phyloP scores from a whole-genome alignment of 768 basidiomycete species.

The Tephrocybe sp. region DNA sequence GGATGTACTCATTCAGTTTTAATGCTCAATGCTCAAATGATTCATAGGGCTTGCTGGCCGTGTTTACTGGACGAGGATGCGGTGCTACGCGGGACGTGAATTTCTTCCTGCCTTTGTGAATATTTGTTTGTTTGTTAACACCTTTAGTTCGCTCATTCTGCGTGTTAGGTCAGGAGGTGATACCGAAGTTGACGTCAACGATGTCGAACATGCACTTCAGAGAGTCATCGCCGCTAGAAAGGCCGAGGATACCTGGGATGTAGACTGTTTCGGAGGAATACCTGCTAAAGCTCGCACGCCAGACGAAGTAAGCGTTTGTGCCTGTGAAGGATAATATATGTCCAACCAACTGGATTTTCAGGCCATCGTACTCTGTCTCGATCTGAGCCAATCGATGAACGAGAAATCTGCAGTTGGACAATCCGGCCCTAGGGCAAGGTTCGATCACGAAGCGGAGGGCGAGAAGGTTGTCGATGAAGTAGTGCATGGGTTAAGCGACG shows the following conservation, averaged over 20 bases:
- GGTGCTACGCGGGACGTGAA: slow-evolving; percentile 25
- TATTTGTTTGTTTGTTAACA: neutral
- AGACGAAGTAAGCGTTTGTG: slow-evolving; percentile 20
- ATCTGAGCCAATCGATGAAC: slow-evolving; percentile 27
- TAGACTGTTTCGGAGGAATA: slow-evolving; percentile 24
- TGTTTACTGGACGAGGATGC: slow-evolving; percentile 28
- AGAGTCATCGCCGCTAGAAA: slow-evolving; percentile 19
- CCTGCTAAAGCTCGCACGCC: slow-evolving; percentile 21
- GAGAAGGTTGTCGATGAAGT: slow-evolving; percentile 1
- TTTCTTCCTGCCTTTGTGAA: slow-evolving; percentile 27
- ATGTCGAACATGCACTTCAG: slow-evolving; percentile 21
- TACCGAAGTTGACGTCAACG: slow-evolving; percentile 28
- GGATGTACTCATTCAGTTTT: neutral
- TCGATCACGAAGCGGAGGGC: neutral
- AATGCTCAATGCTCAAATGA: neutral
- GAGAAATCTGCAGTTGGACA: slow-evolving; percentile 17
- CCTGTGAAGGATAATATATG: neutral
- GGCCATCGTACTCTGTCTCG: slow-evolving; percentile 28
- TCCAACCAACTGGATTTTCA: neutral
- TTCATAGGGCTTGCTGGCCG: slow-evolving; percentile 23
- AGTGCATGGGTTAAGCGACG: neutral
- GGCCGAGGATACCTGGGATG: slow-evolving; percentile 26
- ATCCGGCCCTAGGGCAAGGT: neutral
- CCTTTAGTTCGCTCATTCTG: neutral
- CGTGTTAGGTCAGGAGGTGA: slow-evolving; percentile 23